A percentile compares a stretch with the other conserved stretches of the same genome.
These are phyloP conservation scores for Aristolochia fimbriata DNA, from an alignment of 164 flowering plant species.

Conservation along the genomic window DNA sequence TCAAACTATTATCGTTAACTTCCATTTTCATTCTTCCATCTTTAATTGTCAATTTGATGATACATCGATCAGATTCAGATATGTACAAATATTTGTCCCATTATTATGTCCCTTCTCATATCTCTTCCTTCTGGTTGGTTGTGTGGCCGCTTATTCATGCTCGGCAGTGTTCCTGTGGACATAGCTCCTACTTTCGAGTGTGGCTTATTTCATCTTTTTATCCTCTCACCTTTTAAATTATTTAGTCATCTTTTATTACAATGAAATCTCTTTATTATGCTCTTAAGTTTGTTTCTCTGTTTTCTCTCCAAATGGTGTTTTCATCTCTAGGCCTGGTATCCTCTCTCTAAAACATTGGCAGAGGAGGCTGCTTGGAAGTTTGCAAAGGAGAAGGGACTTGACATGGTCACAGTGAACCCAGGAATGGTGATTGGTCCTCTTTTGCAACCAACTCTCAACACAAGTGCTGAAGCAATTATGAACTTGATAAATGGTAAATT, in stretches of 20 bases:
- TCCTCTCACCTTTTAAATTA: too few relatives aligned
- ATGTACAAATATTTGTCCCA: too few relatives aligned
- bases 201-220: too few relatives aligned
- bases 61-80: too few relatives aligned
- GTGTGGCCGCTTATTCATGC: too few relatives aligned
- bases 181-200: too few relatives aligned
- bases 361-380: constrained; percentile 48
- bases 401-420: constrained; percentile 36
- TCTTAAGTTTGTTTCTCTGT: not conserved
- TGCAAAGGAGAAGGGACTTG: constrained; percentile 32
- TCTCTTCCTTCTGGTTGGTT: too few relatives aligned
- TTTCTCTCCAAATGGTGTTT: not conserved
- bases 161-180: too few relatives aligned
- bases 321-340: constrained; percentile 27
- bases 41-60: too few relatives aligned
- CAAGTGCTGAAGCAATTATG: constrained; percentile 14
- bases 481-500: not conserved
- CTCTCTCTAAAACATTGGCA: constrained; percentile 41
- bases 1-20: too few relatives aligned
- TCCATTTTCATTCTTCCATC: too few relatives aligned
- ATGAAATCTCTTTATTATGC: not conserved
- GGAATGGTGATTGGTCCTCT: constrained; percentile 41
- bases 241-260: not conserved
- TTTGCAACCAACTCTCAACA: constrained; percentile 39
- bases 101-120: too few relatives aligned